Conservation (phyloP, 225 moss, liverwort and hornwort genomes). For the Bryoerythrophyllum caledonicum region DNA sequence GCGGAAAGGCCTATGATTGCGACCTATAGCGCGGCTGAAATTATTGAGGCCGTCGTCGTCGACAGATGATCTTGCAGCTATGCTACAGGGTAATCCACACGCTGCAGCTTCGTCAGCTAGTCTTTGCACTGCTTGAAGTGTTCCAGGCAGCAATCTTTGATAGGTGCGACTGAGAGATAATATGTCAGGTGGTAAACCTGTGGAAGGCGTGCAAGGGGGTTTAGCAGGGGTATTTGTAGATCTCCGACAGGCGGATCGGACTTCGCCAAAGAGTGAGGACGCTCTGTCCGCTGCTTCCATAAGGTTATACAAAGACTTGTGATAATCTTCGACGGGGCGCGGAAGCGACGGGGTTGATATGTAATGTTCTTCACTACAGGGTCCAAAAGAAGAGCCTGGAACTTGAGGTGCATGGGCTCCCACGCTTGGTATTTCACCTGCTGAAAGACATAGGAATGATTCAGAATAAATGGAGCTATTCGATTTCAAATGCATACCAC, state of each 20-base stretch:
- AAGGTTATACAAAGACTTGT: slow-evolving; percentile 59
- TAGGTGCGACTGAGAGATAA: slow-evolving; percentile 49
- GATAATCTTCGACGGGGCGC: slow-evolving; percentile 68
- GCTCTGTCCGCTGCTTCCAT: slow-evolving; percentile 77
- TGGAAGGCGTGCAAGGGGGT: slow-evolving; percentile 23
- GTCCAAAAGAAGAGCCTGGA: slow-evolving; percentile 20
- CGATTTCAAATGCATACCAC: not conserved
- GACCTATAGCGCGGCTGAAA: slow-evolving; percentile 29
- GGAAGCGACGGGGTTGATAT: slow-evolving; percentile 37
- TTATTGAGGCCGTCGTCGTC: slow-evolving; percentile 21
- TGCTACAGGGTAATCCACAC: slow-evolving; percentile 36
- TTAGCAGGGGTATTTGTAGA: slow-evolving; percentile 20
- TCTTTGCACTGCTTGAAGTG: slow-evolving; percentile 57
- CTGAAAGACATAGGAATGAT: slow-evolving; percentile 11
- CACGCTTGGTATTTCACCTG: slow-evolving; percentile 32
- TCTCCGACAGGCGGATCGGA: slow-evolving; percentile 47
- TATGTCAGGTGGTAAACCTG: slow-evolving; percentile 38
- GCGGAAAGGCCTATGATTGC: slow-evolving; percentile 13
- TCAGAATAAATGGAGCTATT: not conserved
- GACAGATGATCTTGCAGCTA: slow-evolving; percentile 20
- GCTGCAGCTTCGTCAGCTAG: slow-evolving; percentile 55
- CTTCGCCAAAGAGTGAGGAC: slow-evolving; percentile 51
- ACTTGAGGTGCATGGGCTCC: slow-evolving; percentile 29
- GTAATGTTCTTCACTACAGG: slow-evolving; percentile 21
- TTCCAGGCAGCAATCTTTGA: slow-evolving; percentile 53